Evolutionary conservation across 352 stramenopile genomes (phyloP).

Genomic region (Globisporangium irregulare): DNA sequence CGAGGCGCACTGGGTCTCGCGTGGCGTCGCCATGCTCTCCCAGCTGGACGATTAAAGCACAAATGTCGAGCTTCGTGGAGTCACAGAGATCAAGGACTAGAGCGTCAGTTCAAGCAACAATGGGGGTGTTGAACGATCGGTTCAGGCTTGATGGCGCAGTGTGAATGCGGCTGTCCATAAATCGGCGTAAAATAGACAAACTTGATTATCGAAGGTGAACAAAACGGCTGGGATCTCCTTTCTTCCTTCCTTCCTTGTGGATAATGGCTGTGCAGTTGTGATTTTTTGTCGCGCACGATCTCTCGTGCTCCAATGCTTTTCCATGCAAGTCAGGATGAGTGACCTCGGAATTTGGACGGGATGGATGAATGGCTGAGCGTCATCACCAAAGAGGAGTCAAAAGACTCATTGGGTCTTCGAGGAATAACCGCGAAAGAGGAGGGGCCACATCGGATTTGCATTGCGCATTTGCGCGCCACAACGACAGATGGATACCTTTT

Average conservation of each 20-base stretch:
- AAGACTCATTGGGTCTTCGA: background rate
- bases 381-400: background rate
- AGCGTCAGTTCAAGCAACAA: background rate
- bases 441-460: slow-evolving; percentile 4
- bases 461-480: background rate
- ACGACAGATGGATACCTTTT: slow-evolving; percentile 3
- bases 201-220: background rate
- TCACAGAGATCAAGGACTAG: background rate
- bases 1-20: slow-evolving; percentile 90
- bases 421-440: background rate
- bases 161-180: background rate
- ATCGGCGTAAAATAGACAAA: background rate
- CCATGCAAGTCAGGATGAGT: background rate
- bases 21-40: slow-evolving; percentile 92
- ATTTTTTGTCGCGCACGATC: slow-evolving; percentile 2
- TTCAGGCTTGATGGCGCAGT: background rate
- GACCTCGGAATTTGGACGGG: background rate
- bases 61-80: background rate
- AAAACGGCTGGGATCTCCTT: background rate
- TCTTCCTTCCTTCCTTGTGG: background rate
- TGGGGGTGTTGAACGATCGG: background rate
- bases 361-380: background rate
- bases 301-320: background rate
- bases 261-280: background rate
- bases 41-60: slow-evolving; percentile 78